Evolutionary conservation across 2,329 filamentous ascomycete genomes (phyloP).

Genomic region (Rutstroemia sp.): DNA sequence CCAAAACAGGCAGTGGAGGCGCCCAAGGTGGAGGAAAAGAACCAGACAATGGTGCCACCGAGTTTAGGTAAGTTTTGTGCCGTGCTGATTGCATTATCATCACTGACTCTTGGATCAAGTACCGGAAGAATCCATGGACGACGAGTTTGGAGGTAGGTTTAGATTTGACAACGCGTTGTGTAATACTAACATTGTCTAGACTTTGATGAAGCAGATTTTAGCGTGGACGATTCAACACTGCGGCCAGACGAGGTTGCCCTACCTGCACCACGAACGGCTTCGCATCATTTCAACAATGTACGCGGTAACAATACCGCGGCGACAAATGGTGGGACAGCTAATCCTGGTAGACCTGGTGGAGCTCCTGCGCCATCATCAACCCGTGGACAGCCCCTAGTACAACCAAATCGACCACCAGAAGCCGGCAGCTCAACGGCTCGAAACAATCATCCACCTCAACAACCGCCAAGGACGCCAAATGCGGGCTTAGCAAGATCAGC

Average conservation of each 20-base stretch:
- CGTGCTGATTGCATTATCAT: neutral
- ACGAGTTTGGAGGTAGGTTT: constrained; percentile 46
- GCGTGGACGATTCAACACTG: constrained; percentile 52
- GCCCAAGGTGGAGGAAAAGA: constrained; percentile 24
- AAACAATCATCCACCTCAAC: constrained; percentile 15
- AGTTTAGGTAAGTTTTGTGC: neutral
- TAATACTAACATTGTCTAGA: constrained; percentile 41
- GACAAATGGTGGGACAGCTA: constrained; percentile 12
- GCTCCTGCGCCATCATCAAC: constrained; percentile 3
- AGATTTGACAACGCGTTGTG: constrained; percentile 30
- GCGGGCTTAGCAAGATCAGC: constrained; percentile 23
- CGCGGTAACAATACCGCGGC: constrained; percentile 11
- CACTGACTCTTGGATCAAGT: constrained; percentile 23
- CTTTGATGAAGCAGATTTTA: constrained; percentile 72
- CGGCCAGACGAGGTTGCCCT: constrained; percentile 73
- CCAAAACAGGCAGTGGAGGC: constrained; percentile 25
- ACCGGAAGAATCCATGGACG: constrained; percentile 38
- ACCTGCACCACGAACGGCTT: constrained; percentile 27
- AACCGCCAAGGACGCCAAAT: constrained; percentile 29
- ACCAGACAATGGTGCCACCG: neutral
- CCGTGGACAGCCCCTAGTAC: constrained; percentile 21
- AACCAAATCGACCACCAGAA: constrained; percentile 24
- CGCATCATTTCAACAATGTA: constrained; percentile 16
- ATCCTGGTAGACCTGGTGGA: constrained; percentile 26
- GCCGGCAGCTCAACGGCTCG: constrained; percentile 8